These are phyloP conservation scores for Melampsora medusae DNA, from an alignment of 1,284 basidiomycete genomes.

Conservation along the genomic window DNA sequence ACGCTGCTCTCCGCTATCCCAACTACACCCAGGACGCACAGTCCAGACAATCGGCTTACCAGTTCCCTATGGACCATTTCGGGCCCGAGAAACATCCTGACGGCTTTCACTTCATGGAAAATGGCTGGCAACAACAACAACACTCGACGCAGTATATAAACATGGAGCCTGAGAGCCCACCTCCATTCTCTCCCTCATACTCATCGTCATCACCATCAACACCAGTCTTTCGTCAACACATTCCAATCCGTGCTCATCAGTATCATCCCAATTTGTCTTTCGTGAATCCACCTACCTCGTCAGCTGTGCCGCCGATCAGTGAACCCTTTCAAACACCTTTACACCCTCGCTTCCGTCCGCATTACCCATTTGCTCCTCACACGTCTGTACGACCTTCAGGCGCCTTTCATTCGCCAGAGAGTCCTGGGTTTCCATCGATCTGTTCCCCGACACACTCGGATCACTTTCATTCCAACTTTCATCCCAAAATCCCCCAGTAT, in stretches of 20 bases:
- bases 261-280: constrained; percentile 32
- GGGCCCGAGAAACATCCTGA: background rate
- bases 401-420: background rate
- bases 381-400: background rate
- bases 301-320: constrained; percentile 40
- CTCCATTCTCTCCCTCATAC: constrained; percentile 14
- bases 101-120: background rate
- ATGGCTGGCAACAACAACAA: background rate
- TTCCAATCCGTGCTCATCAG: constrained; percentile 2
- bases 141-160: background rate
- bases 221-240: background rate
- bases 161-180: constrained; percentile 3
- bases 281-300: constrained; percentile 19
- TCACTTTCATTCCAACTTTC: constrained; percentile 6
- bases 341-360: background rate
- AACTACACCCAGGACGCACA: background rate
- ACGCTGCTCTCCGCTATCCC: constrained; percentile 1
- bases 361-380: constrained; percentile 21
- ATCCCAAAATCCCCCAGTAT: background rate
- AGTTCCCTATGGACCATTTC: background rate
- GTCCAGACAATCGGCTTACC: background rate
- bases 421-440: background rate
- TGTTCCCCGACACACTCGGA: background rate
- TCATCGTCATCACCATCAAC: constrained; percentile 17
- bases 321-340: constrained; percentile 21